phyloP scores from a whole-genome alignment of 179 eudicot species.

The Carnegiea gigantea region DNA sequence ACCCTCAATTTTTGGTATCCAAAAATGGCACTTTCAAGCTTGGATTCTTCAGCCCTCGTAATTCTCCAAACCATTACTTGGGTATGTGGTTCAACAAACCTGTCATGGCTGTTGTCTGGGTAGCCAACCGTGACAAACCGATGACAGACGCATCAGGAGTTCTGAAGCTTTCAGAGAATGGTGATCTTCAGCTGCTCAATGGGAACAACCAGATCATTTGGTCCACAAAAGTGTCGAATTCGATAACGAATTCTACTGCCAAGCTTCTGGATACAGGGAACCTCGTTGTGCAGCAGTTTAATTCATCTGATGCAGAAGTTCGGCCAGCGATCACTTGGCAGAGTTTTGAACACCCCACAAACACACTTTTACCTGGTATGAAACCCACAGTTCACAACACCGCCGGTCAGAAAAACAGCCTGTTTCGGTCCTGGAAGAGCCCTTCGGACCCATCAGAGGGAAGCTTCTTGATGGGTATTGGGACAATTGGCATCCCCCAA shows the following conservation, averaged over 20 bases:
- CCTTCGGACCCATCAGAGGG: constrained; percentile 28
- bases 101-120: constrained; percentile 27
- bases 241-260: not conserved
- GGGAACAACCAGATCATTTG: constrained; percentile 20
- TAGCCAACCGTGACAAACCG: constrained; percentile 30
- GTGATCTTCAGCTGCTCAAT: constrained; percentile 16
- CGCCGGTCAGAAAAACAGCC: constrained; percentile 7
- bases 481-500: constrained; percentile 20
- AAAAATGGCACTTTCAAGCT: constrained; percentile 28
- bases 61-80: not conserved
- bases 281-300: constrained; percentile 18
- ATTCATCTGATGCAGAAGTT: not conserved
- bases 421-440: constrained; percentile 27
- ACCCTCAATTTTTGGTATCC: constrained; percentile 17
- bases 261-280: constrained; percentile 30
- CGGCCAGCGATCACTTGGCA: constrained; percentile 18
- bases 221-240: constrained; percentile 18
- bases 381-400: constrained; percentile 12
- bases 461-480: constrained; percentile 15
- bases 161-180: constrained; percentile 17
- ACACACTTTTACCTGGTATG: constrained; percentile 28
- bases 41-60: constrained; percentile 29
- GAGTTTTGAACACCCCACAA: constrained; percentile 30
- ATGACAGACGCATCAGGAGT: constrained; percentile 22
- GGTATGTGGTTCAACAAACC: constrained; percentile 33